Base-by-base conservation (phyloP, 2,329 filamentous ascomycete species). In the Trichoderma semiorbis region DNA sequence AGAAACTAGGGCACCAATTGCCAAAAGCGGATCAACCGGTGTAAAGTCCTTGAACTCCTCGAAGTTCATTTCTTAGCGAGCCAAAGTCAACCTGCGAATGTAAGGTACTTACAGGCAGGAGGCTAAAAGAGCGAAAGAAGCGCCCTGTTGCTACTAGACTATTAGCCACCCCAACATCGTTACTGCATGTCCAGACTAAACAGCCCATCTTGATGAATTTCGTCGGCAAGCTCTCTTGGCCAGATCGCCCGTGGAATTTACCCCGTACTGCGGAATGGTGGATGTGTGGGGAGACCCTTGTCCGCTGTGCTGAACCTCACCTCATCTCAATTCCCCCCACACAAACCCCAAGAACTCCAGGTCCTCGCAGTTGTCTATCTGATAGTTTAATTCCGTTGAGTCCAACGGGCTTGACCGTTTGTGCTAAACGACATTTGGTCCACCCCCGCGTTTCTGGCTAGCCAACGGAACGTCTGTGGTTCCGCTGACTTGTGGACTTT, bases 251-350 rank as follows among this genome's bases (percentile, higher is more conserved):
- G 24, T 61, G 14, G 12, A 47, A 24, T 47, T 61, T 61, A 47
- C 65, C 53, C 65, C 36, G 65, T 69, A 69, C 61, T 50, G 18
- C 24, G 28, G 12, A 57, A 68, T 43, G 16, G 36, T 55, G 34
- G 65, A 34, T 26, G 55, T 61, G 65, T 69, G 65, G 65, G 65
- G 65, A 69, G 43, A 69, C 7, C 34, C 53, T 34, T 43, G 39
- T 43, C 39, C 39, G 39, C 32, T 30, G 18, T 18, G 50, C 53
- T 30, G 32, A 47, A 34, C 55, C 36, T 60, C 34, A 61, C 34
- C 16, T 50, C 55, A 61, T 26, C 65, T 32, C 53, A 47, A 30
- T 47, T 53, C 34, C 65, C 65, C 65, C 65, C 65, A 68, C 64
- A 57, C 65, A 55, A 60, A 30, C 12, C 18, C 57, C 57, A 34